Conservation (phyloP, 805 yeast species). For the Nakazawaea wyomingensis region DNA sequence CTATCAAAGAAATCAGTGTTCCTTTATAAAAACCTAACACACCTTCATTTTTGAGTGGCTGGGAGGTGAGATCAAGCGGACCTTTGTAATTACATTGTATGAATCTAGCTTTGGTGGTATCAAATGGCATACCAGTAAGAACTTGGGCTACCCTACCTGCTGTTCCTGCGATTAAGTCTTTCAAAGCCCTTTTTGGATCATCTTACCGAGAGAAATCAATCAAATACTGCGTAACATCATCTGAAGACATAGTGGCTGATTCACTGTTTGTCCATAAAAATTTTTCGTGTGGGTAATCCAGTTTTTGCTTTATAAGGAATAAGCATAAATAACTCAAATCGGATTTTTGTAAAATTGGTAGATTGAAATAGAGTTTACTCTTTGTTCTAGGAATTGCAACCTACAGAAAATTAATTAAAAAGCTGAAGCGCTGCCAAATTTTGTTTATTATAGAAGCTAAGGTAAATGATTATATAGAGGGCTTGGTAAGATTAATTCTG, state of each 20-base stretch:
- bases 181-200: conserved; percentile 43
- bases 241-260: conserved; percentile 16
- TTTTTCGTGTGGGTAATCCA: no score
- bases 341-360: no score
- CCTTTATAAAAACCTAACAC: conserved; percentile 87
- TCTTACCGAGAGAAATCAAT: conserved; percentile 20
- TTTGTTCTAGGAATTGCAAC: no score
- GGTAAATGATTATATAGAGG: no score
- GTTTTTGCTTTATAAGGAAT: no score
- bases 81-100: conserved; percentile 70
- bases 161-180: conserved; percentile 88
- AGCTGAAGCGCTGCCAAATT: no score
- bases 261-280: no score
- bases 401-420: no score
- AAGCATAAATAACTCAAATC: no score
- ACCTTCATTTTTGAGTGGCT: conserved; percentile 76
- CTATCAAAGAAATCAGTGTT: conserved; percentile 85
- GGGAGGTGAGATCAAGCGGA: conserved; percentile 71
- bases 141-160: conserved; percentile 96
- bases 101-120: conserved; percentile 87
- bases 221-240: conserved; percentile 17
- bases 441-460: no score
- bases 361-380: no score
- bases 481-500: no score
- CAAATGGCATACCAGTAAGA: conserved; percentile 93